Evolutionary conservation across 2,329 filamentous ascomycete genomes (phyloP).

Genomic region (Cyclaneusma minus): DNA sequence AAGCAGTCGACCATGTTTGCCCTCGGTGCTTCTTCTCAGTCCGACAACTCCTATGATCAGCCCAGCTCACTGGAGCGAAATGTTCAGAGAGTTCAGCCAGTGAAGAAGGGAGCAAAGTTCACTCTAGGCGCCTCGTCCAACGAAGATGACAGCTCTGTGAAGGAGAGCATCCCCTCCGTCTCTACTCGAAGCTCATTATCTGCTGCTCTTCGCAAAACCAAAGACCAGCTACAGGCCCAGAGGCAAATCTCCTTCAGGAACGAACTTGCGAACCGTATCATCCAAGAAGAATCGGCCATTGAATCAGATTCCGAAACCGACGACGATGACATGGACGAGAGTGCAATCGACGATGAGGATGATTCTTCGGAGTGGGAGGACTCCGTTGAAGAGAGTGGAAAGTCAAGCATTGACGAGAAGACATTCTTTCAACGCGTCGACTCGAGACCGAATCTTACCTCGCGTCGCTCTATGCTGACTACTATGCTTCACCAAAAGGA

Average conservation of each 20-base stretch:
- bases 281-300: constrained; percentile 37
- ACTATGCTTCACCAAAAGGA: constrained; percentile 74
- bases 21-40: constrained; percentile 20
- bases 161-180: constrained; percentile 23
- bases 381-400: constrained; percentile 66
- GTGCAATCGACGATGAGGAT: constrained; percentile 61
- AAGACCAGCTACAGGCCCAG: constrained; percentile 32
- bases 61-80: constrained; percentile 13
- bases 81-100: constrained; percentile 6
- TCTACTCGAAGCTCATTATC: constrained; percentile 36
- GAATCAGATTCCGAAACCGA: constrained; percentile 41
- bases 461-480: constrained; percentile 76
- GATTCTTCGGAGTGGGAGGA: constrained; percentile 42
- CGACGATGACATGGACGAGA: constrained; percentile 61
- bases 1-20: constrained; percentile 40
- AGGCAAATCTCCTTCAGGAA: constrained; percentile 76
- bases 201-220: constrained; percentile 32
- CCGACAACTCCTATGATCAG: constrained; percentile 19
- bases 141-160: constrained; percentile 66
- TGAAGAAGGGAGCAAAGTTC: constrained; percentile 43
- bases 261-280: constrained; percentile 53
- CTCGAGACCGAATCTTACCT: constrained; percentile 71
- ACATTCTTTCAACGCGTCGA: constrained; percentile 81
- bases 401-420: constrained; percentile 68
- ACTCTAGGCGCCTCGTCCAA: constrained; percentile 68